Evolutionary conservation across 2,329 filamentous ascomycete genomes (phyloP), one percentile per base, ranked within the genome.

Genomic region (Neopestalotiopsis sp.): DNA sequence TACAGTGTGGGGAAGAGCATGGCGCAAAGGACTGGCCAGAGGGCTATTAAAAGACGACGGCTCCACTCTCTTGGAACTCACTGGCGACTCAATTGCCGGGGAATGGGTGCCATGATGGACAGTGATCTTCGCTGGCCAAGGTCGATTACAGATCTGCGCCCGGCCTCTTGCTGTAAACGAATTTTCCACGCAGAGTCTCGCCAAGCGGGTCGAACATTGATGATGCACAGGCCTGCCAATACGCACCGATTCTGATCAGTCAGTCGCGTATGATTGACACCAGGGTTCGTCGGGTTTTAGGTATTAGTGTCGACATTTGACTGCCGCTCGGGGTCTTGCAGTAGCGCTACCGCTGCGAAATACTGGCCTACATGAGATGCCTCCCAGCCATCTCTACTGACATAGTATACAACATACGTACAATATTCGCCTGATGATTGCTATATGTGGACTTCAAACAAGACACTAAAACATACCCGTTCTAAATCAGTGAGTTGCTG

Each of bases 1-100:
- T 57, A 34, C 28, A 30, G 30, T 61, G 65, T 59, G 65, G 65
- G 53, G 56, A 38, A 30, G 28, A 65, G 4, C 4, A 24, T 24
- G 12, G 6, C 24, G 34, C 34, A 38, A 34, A 32, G 40, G 28
- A 38, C 57, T 40, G 20, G 34, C 62, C n/a, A 66, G 30, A 30
- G 34, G 49, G 63, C 65, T 67, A 67, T 67, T 67, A 67, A 61
- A 67, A 67, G 65, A 17, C 38, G 24, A 24, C 30, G 57, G 20
- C 65, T 53, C 65, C 65, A 61, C 65, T 7, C 34, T 42, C 65
- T 34, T 67, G 65, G 65, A 67, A 67, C 65, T 20, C 42, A 20
- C 17, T 53, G 14, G 24, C 34, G 56, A 67, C 38, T 45, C 65
- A 59, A 59, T 32, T 67, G 56, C 65, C 65, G 42, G 63, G 10